These are phyloP conservation scores for Penicillium sp. DNA, from an alignment of 2,329 filamentous ascomycete species.

Conservation along the genomic window DNA sequence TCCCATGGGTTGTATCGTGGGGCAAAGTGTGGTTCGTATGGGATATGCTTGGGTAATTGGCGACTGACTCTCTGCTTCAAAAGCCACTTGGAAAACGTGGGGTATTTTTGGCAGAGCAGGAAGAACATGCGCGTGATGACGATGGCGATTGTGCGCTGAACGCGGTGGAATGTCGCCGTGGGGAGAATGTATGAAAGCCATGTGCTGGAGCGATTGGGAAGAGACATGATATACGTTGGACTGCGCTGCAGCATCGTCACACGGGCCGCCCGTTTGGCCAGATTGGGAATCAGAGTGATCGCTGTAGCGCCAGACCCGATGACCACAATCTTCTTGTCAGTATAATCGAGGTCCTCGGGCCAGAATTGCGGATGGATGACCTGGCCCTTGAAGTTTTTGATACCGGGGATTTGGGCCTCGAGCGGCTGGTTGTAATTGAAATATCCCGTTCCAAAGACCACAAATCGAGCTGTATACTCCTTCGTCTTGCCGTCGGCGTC, in stretches of 20 bases:
- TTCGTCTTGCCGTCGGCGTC: slow-evolving; percentile 33
- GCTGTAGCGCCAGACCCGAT: slow-evolving; percentile 76
- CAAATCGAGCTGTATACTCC: slow-evolving; percentile 39
- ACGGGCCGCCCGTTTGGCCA: slow-evolving; percentile 58
- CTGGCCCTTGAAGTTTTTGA: slow-evolving; percentile 59
- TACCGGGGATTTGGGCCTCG: slow-evolving; percentile 56
- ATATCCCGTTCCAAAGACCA: slow-evolving; percentile 62
- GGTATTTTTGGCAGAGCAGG: slow-evolving; percentile 51
- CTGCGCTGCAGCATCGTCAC: slow-evolving; percentile 79
- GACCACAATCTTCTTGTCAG: slow-evolving; percentile 62
- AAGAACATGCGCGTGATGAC: slow-evolving; percentile 47
- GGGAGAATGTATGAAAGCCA: slow-evolving; percentile 32
- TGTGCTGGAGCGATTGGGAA: slow-evolving; percentile 35
- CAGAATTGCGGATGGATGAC: slow-evolving; percentile 70
- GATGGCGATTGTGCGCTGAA: slow-evolving; percentile 45
- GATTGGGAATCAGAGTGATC: slow-evolving; percentile 65
- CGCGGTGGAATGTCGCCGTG: slow-evolving; percentile 23
- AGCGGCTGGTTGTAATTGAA: slow-evolving; percentile 65
- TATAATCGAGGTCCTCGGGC: slow-evolving; percentile 62
- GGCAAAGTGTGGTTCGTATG: slow-evolving; percentile 58
- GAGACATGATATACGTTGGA: slow-evolving; percentile 62
- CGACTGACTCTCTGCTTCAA: slow-evolving; percentile 43
- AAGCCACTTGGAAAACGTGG: slow-evolving; percentile 44
- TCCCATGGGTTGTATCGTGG: slow-evolving; percentile 63
- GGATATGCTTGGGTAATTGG: slow-evolving; percentile 51